phyloP scores from a whole-genome alignment of 2,329 filamentous ascomycete species.

The Ophiostoma perfectum region DNA sequence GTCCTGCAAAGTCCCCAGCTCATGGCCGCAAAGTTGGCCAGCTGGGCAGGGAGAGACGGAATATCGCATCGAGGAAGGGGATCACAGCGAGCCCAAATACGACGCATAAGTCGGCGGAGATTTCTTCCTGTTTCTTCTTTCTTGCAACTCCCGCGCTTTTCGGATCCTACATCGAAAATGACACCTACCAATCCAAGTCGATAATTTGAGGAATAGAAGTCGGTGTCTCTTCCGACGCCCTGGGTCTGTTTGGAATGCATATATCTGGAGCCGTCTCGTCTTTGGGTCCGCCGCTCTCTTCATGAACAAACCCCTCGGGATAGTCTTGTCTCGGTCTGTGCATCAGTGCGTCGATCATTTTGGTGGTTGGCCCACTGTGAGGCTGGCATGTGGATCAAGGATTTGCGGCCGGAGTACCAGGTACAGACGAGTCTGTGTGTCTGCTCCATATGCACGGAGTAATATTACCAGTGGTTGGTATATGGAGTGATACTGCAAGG shows the following conservation, averaged over 20 bases:
- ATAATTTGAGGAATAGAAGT: background rate
- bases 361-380: background rate
- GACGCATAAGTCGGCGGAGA: too few species aligned
- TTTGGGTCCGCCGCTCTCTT: background rate
- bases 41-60: too few species aligned
- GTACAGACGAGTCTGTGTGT: background rate
- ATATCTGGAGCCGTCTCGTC: background rate
- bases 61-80: too few species aligned
- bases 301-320: background rate
- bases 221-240: background rate
- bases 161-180: too few species aligned
- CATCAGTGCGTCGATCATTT: constrained; percentile 8
- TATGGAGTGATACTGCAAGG: background rate
- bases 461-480: background rate
- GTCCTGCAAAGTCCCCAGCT: too few species aligned
- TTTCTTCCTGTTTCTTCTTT: too few species aligned
- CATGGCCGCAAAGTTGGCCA: background rate
- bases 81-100: too few species aligned
- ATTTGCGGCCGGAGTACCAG: constrained; percentile 9
- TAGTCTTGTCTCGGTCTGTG: background rate
- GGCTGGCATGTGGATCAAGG: constrained; percentile 13
- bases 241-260: background rate
- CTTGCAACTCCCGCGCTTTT: too few species aligned
- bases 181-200: too few species aligned
- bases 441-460: background rate